Evolutionary conservation across 2,329 filamentous ascomycete genomes (phyloP), one percentile per base, ranked within the genome.

Genomic region (Plenodomus lindquistii): DNA sequence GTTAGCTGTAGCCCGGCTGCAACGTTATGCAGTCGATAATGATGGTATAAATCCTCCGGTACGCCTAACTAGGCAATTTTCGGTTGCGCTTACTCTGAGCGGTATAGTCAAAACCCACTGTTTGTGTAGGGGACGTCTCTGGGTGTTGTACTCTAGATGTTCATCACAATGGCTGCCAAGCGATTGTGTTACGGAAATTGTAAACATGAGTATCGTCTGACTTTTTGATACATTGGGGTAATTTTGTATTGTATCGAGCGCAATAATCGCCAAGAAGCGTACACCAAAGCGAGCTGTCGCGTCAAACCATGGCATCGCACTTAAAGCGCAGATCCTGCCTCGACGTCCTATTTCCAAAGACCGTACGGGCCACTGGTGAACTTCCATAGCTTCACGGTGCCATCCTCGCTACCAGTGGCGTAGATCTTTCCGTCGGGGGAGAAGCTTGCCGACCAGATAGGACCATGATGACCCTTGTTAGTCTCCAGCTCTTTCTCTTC

Each of bases 371-470:
- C 83, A 38, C 77, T 77, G 42, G 83, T 85, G 51, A 84, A 84
- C 70, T 88, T 88, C 85, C 85, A 88, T 59, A 99, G 79, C 76
- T 99, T 99, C 72, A 99, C 95, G 0, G 94, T 99, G 35, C 94
- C 94, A 65, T 99, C 94, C 70, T 99, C 94, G 40, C 92, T 97
- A 22, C 90, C 94, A 1, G 94, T 99, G 1, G 92, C 94, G 69
- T 97, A 99, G 7, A 99, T 78, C 70, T 96, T 97, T 39, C 92
- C 92, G 66, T 99, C 94, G 0, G 94, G 94, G 0, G 92, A 94
- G 73, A 96, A 99, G 47, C 88, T 87, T 50, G 95, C 86, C 5
- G 91, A 96, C 94, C 94, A 99, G 54, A 99, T 94, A 1, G 93
- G 93, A 1, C 94, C 94, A 66, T 99, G 94, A 62, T 99, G 94